Evolutionary conservation across 306 rosid genomes (phyloP), one percentile per base, ranked within the genome.

Genomic region (Styphnolobium japonicum): DNA sequence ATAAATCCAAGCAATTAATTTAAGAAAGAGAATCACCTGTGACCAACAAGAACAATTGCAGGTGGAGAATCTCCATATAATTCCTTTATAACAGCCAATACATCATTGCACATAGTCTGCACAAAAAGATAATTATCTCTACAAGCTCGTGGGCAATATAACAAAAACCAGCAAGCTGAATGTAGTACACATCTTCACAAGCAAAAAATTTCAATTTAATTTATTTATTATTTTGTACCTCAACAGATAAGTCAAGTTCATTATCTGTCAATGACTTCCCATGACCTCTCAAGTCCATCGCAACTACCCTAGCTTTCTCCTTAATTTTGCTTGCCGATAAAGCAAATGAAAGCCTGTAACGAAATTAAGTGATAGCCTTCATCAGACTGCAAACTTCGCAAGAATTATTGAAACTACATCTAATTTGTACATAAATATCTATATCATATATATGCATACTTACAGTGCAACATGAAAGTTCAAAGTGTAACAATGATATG

Each of bases 21-120:
- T 22, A 68, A 27, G 37, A 77, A 27, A 29, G 31, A 68, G 69
- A 62, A 80, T 60, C 58, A 95, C 99, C 99, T 86, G 77, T 94
- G 98, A 72, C 98, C 98, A 69, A 90, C 93, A 23, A 94, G 94
- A 81, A 90, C 83, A 66, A 92, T 89, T 67, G 98, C 92, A 16
- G 98, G 98, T 70, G 92, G 96, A 4, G 98, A 91, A 73, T 90
- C 89, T 34, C 94, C 90, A 53, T 86, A 92, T 73, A 95, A 91
- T 72, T 83, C 82, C 84, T 88, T 91, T 81, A 92, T 69, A 85
- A 94, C 93, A 83, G 88, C 90, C 70, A 90, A 58, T 71, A 90
- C 94, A 86, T 95, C 98, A 89, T 91, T 86, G 83, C 98, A 90
- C 92, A 95, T 87, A 53, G 98, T 95, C 98, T 95, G 96, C 89